phyloP scores from a whole-genome alignment of 1,139 yeast genomes.

The Scheffersomyces lignicola region DNA sequence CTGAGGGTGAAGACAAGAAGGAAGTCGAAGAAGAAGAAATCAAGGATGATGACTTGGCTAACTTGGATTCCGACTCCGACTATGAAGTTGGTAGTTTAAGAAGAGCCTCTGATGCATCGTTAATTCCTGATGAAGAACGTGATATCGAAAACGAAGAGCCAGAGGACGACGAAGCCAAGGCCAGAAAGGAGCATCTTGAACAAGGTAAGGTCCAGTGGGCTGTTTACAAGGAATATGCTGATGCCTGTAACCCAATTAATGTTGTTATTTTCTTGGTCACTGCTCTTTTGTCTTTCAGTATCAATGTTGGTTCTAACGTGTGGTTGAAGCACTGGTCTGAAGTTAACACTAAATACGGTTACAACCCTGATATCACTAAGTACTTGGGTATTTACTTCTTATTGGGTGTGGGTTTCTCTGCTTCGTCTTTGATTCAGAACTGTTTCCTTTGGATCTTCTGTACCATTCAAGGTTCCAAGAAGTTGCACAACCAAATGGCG shows the following conservation, averaged over 20 bases:
- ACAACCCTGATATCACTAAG: constrained; percentile 66
- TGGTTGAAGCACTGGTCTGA: constrained; percentile 99
- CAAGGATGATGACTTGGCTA: constrained; percentile 17
- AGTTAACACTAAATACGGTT: constrained; percentile 66
- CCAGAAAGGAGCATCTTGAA: constrained; percentile 74
- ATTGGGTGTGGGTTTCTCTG: constrained; percentile 65
- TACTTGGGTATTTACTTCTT: constrained; percentile 77
- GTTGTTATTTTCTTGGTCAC: constrained; percentile 57
- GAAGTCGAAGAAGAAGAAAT: constrained; percentile 8
- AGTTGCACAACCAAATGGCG: constrained; percentile 79
- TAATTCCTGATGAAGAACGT: constrained; percentile 36
- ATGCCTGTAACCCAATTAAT: constrained; percentile 78
- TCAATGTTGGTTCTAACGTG: constrained; percentile 59
- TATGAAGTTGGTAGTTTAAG: constrained; percentile 52
- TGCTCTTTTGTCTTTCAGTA: constrained; percentile 55
- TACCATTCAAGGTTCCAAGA: constrained; percentile 78
- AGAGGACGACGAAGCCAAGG: constrained; percentile 43
- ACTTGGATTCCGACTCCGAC: constrained; percentile 36
- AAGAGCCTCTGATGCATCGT: constrained; percentile 69
- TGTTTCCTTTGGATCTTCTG: constrained; percentile 79
- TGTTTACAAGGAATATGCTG: constrained; percentile 79
- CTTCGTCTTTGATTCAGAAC: constrained; percentile 66
- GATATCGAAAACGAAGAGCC: constrained; percentile 40
- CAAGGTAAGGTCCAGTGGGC: constrained; percentile 94
- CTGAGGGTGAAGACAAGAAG: constrained; percentile 7